phyloP scores from a whole-genome alignment of 1,284 basidiomycete genomes.

The Laetiporus sulphureus region DNA sequence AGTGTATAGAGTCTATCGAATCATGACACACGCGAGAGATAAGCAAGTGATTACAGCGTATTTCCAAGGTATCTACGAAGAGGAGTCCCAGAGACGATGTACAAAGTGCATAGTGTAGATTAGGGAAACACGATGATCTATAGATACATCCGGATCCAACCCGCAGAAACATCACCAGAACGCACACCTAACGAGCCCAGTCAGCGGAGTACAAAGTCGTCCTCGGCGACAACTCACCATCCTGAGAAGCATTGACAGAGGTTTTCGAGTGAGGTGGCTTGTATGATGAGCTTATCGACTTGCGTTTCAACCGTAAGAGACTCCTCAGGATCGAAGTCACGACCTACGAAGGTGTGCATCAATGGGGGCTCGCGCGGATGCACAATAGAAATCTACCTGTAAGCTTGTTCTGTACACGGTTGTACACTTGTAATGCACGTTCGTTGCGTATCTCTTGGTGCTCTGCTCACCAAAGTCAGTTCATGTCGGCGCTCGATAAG shows the following conservation, averaged over 20 bases:
- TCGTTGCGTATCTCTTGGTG: conserved; percentile 86
- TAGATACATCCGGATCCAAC: conserved; percentile 3
- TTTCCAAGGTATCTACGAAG: too few relatives aligned
- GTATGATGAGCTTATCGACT: conserved; percentile 86
- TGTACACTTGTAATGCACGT: conserved; percentile 84
- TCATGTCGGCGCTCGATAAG: conserved; percentile 4
- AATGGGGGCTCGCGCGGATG: conserved; percentile 2
- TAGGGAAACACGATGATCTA: too few relatives aligned
- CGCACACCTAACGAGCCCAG: conserved; percentile 28
- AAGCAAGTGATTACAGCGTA: too few relatives aligned
- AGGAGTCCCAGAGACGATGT: too few relatives aligned
- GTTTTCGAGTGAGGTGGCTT: conserved; percentile 89
- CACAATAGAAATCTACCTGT: conserved; percentile 51
- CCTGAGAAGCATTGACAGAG: conserved; percentile 95
- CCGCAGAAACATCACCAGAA: conserved; percentile 30
- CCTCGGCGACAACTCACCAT: conserved; percentile 49
- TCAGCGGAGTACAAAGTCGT: not conserved
- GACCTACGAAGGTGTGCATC: conserved; percentile 40
- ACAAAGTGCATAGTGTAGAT: too few relatives aligned
- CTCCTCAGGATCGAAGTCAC: conserved; percentile 84
- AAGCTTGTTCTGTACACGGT: conserved; percentile 89
- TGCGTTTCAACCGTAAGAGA: conserved; percentile 70
- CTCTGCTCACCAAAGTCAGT: conserved; percentile 33
- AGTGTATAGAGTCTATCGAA: too few relatives aligned
- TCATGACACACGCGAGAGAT: too few relatives aligned